Percentiles rank a stretch among this genome's conserved stretches.
Evolutionary conservation across 2,329 filamentous ascomycete genomes (phyloP).

Genomic region (Emmonsia crescens): DNA sequence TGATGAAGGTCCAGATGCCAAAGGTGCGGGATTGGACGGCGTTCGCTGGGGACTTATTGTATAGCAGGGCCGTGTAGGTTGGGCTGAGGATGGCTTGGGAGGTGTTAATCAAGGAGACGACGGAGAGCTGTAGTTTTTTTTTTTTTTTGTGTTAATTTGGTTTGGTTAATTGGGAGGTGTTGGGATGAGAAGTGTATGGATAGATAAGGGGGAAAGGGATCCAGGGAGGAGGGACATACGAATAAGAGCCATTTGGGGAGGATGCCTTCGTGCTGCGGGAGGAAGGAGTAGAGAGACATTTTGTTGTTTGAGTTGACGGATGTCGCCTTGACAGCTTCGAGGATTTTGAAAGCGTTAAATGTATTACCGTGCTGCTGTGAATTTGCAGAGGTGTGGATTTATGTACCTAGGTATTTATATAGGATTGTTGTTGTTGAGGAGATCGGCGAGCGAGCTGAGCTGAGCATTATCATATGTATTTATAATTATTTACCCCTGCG

Average conservation of each 20-base stretch:
- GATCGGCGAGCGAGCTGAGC: too few relatives aligned
- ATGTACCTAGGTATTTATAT: too few relatives aligned
- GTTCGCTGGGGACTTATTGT: conserved; percentile 50
- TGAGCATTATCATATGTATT: too few relatives aligned
- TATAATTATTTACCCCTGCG: too few relatives aligned
- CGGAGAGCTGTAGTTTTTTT: conserved; percentile 52
- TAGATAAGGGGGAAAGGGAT: background rate
- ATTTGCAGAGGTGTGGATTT: background rate
- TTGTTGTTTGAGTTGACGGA: background rate
- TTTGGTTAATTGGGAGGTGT: conserved; percentile 8
- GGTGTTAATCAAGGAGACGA: conserved; percentile 74
- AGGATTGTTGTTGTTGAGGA: too few relatives aligned
- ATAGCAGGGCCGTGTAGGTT: conserved; percentile 75
- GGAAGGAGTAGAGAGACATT: conserved; percentile 14
- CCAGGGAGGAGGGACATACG: conserved; percentile 31
- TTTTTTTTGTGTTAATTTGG: background rate
- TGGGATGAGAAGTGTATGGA: background rate
- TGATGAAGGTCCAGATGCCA: conserved; percentile 77
- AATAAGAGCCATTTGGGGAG: conserved; percentile 57
- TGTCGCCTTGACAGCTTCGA: background rate
- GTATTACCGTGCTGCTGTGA: background rate
- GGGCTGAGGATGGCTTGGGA: conserved; percentile 73
- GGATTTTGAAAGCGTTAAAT: too few relatives aligned
- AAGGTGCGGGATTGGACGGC: conserved; percentile 69
- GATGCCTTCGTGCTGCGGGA: conserved; percentile 37